Conservation (phyloP, 805 yeast genomes). For the Candida suzukii region DNA sequence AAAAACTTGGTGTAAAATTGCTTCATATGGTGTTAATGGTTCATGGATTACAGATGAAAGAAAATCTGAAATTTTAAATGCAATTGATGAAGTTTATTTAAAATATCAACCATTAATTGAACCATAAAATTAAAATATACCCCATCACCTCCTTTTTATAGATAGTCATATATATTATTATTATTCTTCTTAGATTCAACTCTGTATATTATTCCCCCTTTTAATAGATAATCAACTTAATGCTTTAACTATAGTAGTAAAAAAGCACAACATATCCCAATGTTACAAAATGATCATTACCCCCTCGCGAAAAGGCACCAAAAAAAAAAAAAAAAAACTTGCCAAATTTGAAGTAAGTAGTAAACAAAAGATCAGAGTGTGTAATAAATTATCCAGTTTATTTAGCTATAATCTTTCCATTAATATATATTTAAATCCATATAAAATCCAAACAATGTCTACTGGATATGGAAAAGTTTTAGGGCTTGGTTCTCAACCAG, state of each 20-base stretch:
- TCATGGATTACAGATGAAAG: constrained; percentile 63
- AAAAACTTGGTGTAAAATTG: constrained; percentile 57
- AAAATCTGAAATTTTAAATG: constrained; percentile 37
- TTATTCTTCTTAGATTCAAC: not conserved
- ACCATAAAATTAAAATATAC: not conserved
- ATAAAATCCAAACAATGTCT: constrained; percentile 16
- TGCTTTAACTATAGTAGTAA: too few relatives aligned
- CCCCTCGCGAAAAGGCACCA: too few relatives aligned
- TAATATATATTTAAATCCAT: not conserved
- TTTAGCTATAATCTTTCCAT: too few relatives aligned
- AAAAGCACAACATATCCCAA: too few relatives aligned
- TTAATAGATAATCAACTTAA: too few relatives aligned
- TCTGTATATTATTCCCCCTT: not conserved
- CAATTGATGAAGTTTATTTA: constrained; percentile 34
- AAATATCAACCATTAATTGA: constrained; percentile 18
- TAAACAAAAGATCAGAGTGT: too few relatives aligned
- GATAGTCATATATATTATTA: too few relatives aligned
- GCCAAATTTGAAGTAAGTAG: too few relatives aligned
- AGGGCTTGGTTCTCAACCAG: not conserved
- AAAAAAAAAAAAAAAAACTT: too few relatives aligned
- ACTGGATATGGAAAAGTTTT: constrained; percentile 22
- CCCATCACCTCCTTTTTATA: not conserved
- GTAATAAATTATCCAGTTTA: too few relatives aligned
- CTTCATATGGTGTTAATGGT: constrained; percentile 59
- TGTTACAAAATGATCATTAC: too few relatives aligned